A percentile compares a stretch with the other conserved stretches of the same genome.
phyloP scores from a whole-genome alignment of 2,329 filamentous ascomycete genomes.

The Dactylellina parvicollis region DNA sequence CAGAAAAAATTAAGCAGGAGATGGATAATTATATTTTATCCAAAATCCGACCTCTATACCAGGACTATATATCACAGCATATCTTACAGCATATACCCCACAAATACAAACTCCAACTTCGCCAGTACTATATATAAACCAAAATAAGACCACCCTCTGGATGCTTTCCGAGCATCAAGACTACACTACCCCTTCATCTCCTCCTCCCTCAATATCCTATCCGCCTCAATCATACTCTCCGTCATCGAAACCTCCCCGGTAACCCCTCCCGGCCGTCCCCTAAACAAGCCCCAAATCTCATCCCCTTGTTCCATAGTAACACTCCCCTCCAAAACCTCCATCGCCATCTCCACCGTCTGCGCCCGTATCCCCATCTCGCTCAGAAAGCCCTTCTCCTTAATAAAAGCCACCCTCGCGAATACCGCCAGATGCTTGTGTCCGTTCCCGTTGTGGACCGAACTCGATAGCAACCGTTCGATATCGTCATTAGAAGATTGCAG shows the following conservation, averaged over 20 bases:
- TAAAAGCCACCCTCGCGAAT: slow-evolving; percentile 46
- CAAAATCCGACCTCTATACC: neutral
- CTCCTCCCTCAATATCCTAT: slow-evolving; percentile 39
- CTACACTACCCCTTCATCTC: slow-evolving; percentile 26
- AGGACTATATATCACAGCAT: neutral
- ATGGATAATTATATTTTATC: too few relatives aligned
- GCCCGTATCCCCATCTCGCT: slow-evolving; percentile 10
- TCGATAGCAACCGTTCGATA: slow-evolving; percentile 22
- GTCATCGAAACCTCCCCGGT: slow-evolving; percentile 43
- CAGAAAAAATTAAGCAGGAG: too few relatives aligned
- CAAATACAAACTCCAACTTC: neutral
- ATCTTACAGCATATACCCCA: neutral
- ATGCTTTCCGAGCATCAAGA: neutral
- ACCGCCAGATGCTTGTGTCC: slow-evolving; percentile 46
- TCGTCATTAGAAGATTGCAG: slow-evolving; percentile 31
- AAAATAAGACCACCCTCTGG: too few relatives aligned
- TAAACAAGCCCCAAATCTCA: slow-evolving; percentile 53
- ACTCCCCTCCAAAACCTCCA: slow-evolving; percentile 47
- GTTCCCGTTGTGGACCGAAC: slow-evolving; percentile 40
- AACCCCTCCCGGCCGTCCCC: slow-evolving; percentile 10
- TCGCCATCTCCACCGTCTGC: slow-evolving; percentile 46
- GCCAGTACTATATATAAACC: too few relatives aligned
- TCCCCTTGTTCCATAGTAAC: slow-evolving; percentile 49
- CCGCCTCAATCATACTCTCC: slow-evolving; percentile 51
- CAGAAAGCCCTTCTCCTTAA: slow-evolving; percentile 25